Percentiles rank a stretch among this genome's conserved stretches.
phyloP scores from a whole-genome alignment of 1,284 basidiomycete species.

The Heterobasidion parviporum region DNA sequence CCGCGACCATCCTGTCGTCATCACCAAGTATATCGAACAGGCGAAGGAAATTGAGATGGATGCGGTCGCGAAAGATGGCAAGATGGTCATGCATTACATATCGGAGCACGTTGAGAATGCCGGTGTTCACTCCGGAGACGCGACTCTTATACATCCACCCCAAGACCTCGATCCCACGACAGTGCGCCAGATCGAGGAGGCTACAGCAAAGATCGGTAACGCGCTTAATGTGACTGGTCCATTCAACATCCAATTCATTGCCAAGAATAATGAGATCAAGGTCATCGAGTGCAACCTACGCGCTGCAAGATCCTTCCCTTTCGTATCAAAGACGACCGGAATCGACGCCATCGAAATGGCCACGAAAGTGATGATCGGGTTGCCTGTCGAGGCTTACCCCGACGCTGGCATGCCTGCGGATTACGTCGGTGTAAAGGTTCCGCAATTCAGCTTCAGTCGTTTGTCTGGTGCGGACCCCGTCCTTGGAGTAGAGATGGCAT shows the following conservation, averaged over 20 bases:
- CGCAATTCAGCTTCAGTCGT: conserved; percentile 96
- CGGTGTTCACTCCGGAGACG: conserved; percentile 96
- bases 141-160: conserved; percentile 95
- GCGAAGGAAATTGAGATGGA: conserved; percentile 99
- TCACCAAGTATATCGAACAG: conserved; percentile 98
- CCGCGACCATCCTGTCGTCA: conserved; percentile 95
- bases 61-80: conserved; percentile 93
- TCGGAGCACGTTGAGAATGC: conserved; percentile 99
- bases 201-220: conserved; percentile 94
- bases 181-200: conserved; percentile 92
- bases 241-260: conserved; percentile 99
- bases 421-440: conserved; percentile 98
- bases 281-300: conserved; percentile 99
- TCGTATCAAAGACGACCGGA: conserved; percentile 97
- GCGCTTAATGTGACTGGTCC: conserved; percentile 99
- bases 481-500: conserved; percentile 99
- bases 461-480: conserved; percentile 95
- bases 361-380: conserved; percentile 94
- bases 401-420: conserved; percentile 80
- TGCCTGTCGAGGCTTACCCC: conserved; percentile 88
- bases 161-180: conserved; percentile 97
- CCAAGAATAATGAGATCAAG: conserved; percentile 99
- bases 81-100: conserved; percentile 99
- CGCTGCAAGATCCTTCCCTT: conserved; percentile 97
- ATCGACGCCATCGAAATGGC: conserved; percentile 98